Base-by-base conservation (phyloP, 2,329 filamentous ascomycete genomes). In the Aspergillus pseudoglaucus region DNA sequence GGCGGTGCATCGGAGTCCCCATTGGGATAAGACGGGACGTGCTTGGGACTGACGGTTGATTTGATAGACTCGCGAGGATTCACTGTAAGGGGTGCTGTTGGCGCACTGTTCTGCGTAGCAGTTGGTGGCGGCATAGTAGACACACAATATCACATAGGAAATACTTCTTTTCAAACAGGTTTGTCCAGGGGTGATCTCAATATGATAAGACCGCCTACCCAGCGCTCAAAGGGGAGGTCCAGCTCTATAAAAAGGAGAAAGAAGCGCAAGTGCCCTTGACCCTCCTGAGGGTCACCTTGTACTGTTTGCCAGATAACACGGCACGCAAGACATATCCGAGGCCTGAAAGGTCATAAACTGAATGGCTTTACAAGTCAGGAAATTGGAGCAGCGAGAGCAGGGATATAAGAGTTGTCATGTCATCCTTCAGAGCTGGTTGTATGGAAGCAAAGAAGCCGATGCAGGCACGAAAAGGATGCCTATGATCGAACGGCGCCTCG, bases 41-140 rank as follows among this genome's bases (percentile, higher is more conserved):
- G 57, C 49, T 51, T 57, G 42, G 52, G 48, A 43, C 44, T 49
- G 33, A 54, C 49, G 14, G 55, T 49, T n/a, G 56, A 25, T 46
- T 63, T 65, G 44, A 53, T 49, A 45, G 58, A 48, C 53, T 68
- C 57, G 54, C 59, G 57, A 55, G 59, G 53, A 22, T 53, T 57
- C 22, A 53, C 47, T 35, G 57, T 50, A 32, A 53, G 44, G 45
- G 60, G 53, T 27, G 57, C 48, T 46, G 54, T 49, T 46, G 55
- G 54, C 46, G 59, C 47, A 50, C 48, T 56, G 39, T 51, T 44
- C 46, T 60, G 58, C 52, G 61, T 62, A 20, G 42, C 39, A 23
- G 53, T 37, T 43, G 49, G 33, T 53, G 37, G 37, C 17, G 37
- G 43, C 50, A 48, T 47, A 27, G 7, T 32, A 39, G 12, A 25